Evolutionary conservation across 2,329 filamentous ascomycete species (phyloP), one percentile per base, ranked within the genome.

Genomic region (Fusarium torulosum): DNA sequence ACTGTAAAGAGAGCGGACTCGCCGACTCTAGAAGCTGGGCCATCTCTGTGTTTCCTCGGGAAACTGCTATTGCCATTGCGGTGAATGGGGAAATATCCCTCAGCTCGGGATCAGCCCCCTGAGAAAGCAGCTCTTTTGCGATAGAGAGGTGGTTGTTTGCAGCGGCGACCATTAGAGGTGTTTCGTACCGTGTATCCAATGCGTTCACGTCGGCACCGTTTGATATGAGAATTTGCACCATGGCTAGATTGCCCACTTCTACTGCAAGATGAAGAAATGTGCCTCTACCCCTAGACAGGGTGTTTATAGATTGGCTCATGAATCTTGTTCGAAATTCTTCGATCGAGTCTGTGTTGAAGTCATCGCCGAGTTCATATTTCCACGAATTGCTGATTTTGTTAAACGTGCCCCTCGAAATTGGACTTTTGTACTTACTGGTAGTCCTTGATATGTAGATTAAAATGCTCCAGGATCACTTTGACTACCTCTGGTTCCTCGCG

Each of bases 91-190:
- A 2, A 25, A 9, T 7, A 11, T 51, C 7, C 2, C 53, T 56
- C 2, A 6, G 7, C 11, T 43, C 45, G 8, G 21, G 5, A 4
- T 6, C 7, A 6, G 44, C 29, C 20, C 29, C 29, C 6, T 21
- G 20, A 4, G 9, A 15, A 4, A 56, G 15, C 2, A 56, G 29
- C 6, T 50, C 53, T 14, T 7, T 35, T 1, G 10, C 37, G 17
- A 37, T 7, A 4, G 2, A 3, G 13, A n/a, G 1, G 4, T 35
- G 21, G 5, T 20, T 35, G 2, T n/a, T 1, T 3, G 1, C 0
- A 2, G 53, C 53, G 1, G 53, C 44, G 4, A 37, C 1, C 7
- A 35, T 35, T 7, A 35, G 6, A 17, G 33, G 33, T 35, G 33
- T 35, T 35, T 11, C 7, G n/a, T 17, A 3, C 8, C 4, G 15